phyloP scores from a whole-genome alignment of 169 alveolate species.

The Eimeria brunetti region DNA sequence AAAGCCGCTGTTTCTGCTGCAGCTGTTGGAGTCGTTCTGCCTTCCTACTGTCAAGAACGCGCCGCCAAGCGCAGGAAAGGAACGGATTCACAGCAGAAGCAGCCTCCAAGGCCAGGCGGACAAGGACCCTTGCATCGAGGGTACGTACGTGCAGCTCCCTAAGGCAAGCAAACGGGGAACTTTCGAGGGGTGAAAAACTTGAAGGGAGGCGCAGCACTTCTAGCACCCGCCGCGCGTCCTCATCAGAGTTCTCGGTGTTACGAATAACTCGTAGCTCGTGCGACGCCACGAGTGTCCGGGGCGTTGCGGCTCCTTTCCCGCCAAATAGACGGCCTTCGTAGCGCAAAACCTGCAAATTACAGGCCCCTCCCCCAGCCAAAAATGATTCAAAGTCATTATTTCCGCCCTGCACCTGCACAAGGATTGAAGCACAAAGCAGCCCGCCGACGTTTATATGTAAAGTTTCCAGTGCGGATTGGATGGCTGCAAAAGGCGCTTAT shows the following conservation, averaged over 20 bases:
- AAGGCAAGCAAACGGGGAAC: constrained; percentile 55
- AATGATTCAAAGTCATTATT: constrained; percentile 63
- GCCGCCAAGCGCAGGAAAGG: constrained; percentile 65
- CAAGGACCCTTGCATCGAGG: constrained; percentile 56
- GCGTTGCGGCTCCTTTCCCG: constrained; percentile 62
- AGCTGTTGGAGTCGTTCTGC: constrained; percentile 53
- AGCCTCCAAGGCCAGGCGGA: constrained; percentile 63
- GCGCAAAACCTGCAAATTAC: constrained; percentile 39
- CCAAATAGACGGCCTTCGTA: constrained; percentile 72
- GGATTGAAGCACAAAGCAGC: not conserved
- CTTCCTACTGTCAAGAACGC: constrained; percentile 18
- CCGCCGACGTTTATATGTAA: not conserved
- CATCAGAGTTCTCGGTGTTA: not conserved
- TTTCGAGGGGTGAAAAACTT: constrained; percentile 22
- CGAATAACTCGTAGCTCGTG: constrained; percentile 22
- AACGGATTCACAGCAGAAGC: constrained; percentile 57
- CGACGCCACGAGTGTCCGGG: constrained; percentile 45
- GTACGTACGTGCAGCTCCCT: constrained; percentile 59
- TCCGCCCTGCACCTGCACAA: constrained; percentile 70
- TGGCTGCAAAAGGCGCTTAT: not conserved
- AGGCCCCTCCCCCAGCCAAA: constrained; percentile 59
- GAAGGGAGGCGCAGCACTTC: constrained; percentile 14
- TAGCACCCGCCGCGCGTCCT: constrained; percentile 6
- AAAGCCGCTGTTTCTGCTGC: constrained; percentile 28
- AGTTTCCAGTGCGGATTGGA: not conserved